phyloP scores from a whole-genome alignment of 1,139 yeast genomes.

The Suzukiozyma palmioleophila region DNA sequence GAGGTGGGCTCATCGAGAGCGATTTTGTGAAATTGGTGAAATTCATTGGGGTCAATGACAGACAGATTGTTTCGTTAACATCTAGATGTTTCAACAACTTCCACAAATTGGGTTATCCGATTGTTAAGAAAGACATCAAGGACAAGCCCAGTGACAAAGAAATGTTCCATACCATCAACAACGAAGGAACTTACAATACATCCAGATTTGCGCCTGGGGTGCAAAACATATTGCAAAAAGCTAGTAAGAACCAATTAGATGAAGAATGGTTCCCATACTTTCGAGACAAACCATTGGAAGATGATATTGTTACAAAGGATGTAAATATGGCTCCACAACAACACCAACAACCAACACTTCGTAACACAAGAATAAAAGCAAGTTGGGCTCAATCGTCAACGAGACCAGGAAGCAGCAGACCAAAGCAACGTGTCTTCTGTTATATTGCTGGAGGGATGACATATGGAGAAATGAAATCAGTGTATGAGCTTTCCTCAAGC shows the following conservation, averaged over 20 bases:
- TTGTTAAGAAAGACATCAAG: conserved; percentile 48
- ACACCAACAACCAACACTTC: conserved; percentile 35
- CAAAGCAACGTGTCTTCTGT: conserved; percentile 69
- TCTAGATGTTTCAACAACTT: conserved; percentile 59
- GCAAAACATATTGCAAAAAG: conserved; percentile 51
- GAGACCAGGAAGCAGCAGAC: conserved; percentile 26
- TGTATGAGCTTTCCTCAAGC: conserved; percentile 62
- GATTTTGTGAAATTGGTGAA: conserved; percentile 70
- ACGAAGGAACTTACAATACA: conserved; percentile 64
- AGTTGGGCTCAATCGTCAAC: conserved; percentile 68
- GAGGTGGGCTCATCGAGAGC: conserved; percentile 77
- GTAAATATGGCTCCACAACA: conserved; percentile 13
- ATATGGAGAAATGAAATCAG: conserved; percentile 72
- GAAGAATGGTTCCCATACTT: conserved; percentile 66
- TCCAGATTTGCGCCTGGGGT: conserved; percentile 76
- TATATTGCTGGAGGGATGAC: conserved; percentile 91
- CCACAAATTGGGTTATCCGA: conserved; percentile 59
- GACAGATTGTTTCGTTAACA: conserved; percentile 47
- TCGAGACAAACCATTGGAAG: conserved; percentile 69
- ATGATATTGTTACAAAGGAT: conserved; percentile 40
- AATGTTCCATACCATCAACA: conserved; percentile 62
- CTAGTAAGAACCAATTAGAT: conserved; percentile 47
- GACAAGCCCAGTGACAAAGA: conserved; percentile 37
- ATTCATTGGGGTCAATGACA: conserved; percentile 61
- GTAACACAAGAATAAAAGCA: conserved; percentile 75